Conservation (phyloP, 495 filamentous ascomycete genomes). For the Xylaria longipes region DNA sequence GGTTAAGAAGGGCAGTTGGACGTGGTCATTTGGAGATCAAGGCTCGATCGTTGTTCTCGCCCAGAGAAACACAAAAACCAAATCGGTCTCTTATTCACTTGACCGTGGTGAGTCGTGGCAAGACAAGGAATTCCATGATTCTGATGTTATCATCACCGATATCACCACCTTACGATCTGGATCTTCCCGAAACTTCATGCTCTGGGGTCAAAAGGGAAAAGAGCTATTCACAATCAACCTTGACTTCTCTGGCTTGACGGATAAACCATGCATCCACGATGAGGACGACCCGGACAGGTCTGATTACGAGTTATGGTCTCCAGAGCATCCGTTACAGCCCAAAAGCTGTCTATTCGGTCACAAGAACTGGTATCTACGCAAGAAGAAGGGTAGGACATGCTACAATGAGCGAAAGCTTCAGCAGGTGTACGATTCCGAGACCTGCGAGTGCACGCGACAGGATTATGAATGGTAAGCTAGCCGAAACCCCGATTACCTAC, state of each 20-base stretch:
- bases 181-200: constrained; percentile 83
- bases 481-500: neutral
- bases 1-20: constrained; percentile 82
- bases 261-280: constrained; percentile 70
- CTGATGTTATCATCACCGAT: constrained; percentile 71
- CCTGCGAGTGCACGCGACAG: constrained; percentile 80
- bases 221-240: constrained; percentile 74
- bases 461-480: constrained; percentile 91
- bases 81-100: constrained; percentile 74
- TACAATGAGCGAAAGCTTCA: constrained; percentile 76
- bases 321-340: constrained; percentile 75
- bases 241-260: constrained; percentile 82
- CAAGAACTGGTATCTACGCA: constrained; percentile 86
- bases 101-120: constrained; percentile 81
- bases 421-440: constrained; percentile 67
- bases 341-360: constrained; percentile 92
- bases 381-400: constrained; percentile 74
- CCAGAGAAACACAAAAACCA: constrained; percentile 61
- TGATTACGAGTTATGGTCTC: constrained; percentile 84
- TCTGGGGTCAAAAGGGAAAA: constrained; percentile 75
- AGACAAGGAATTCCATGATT: constrained; percentile 72
- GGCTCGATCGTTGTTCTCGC: constrained; percentile 91
- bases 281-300: constrained; percentile 64
- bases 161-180: constrained; percentile 91
- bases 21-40: constrained; percentile 94